Conservation (phyloP, 2,329 filamentous ascomycete genomes). For the Neonectria ditissima region DNA sequence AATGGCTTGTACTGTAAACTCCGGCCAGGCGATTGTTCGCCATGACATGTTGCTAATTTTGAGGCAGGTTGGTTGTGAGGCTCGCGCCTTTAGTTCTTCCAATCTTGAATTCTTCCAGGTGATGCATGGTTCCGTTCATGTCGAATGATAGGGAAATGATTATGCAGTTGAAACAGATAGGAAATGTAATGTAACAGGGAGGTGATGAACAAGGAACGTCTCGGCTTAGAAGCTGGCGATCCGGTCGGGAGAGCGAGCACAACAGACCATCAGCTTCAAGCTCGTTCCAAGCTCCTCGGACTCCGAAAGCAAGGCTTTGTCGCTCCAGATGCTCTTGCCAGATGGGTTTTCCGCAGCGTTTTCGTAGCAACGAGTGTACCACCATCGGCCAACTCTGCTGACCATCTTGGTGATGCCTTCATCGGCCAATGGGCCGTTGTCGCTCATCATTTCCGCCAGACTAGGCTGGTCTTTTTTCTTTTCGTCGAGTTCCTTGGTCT, state of each 20-base stretch:
- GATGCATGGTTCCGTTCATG: conserved; percentile 27
- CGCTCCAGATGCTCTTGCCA: conserved; percentile 78
- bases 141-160: conserved; percentile 22
- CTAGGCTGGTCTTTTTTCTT: conserved; percentile 61
- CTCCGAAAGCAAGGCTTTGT: conserved; percentile 80
- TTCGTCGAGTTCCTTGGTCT: conserved; percentile 29
- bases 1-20: conserved; percentile 27
- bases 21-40: conserved; percentile 12
- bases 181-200: conserved; percentile 27
- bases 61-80: conserved; percentile 29
- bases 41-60: conserved; percentile 20
- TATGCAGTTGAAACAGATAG: conserved; percentile 29
- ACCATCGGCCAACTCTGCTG: conserved; percentile 91
- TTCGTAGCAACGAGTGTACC: conserved; percentile 96
- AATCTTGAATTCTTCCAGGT: conserved; percentile 39
- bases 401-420: conserved; percentile 94
- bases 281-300: conserved; percentile 89
- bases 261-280: conserved; percentile 90
- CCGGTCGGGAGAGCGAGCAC: conserved; percentile 82
- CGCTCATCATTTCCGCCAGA: conserved; percentile 79
- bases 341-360: conserved; percentile 63
- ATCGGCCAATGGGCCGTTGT: conserved; percentile 77
- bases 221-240: conserved; percentile 60
- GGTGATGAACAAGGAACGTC: not conserved
- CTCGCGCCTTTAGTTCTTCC: conserved; percentile 45